Conservation (phyloP, 257 asterid species). For the Leptodermis oblonga region DNA sequence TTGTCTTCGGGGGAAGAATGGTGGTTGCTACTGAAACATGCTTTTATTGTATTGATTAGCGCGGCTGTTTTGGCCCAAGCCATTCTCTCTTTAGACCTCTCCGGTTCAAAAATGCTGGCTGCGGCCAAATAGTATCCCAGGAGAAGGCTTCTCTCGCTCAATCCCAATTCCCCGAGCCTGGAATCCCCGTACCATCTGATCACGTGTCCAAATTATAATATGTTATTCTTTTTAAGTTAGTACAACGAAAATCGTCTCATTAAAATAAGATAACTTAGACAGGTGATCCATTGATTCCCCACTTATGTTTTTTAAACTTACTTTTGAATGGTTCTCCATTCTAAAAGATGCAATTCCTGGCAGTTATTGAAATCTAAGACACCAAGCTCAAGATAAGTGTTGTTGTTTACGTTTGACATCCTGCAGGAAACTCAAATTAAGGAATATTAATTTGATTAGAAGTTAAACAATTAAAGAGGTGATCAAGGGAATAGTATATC, state of each 20-base stretch:
- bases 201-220: neutral
- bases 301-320: no score
- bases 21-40: conserved; percentile 28
- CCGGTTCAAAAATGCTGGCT: conserved; percentile 59
- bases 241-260: no score
- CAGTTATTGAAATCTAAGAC: conserved; percentile 67
- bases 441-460: no score
- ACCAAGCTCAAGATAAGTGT: conserved; percentile 63
- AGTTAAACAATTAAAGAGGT: no score
- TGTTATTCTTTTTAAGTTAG: no score
- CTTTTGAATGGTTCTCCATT: conserved; percentile 71
- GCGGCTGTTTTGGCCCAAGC: conserved; percentile 77
- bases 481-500: no score
- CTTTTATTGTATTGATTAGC: conserved; percentile 37
- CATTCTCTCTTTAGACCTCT: conserved; percentile 45
- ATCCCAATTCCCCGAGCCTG: conserved; percentile 40
- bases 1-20: conserved; percentile 32
- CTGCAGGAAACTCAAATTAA: conserved; percentile 34
- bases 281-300: no score
- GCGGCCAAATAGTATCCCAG: conserved; percentile 46
- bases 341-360: conserved; percentile 59
- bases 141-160: conserved; percentile 37
- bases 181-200: conserved; percentile 60
- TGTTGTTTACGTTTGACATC: conserved; percentile 72
- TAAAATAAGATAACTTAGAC: no score